Conservation (phyloP, 108 stramenopile species). For the Aurantiochytrium sp. region DNA sequence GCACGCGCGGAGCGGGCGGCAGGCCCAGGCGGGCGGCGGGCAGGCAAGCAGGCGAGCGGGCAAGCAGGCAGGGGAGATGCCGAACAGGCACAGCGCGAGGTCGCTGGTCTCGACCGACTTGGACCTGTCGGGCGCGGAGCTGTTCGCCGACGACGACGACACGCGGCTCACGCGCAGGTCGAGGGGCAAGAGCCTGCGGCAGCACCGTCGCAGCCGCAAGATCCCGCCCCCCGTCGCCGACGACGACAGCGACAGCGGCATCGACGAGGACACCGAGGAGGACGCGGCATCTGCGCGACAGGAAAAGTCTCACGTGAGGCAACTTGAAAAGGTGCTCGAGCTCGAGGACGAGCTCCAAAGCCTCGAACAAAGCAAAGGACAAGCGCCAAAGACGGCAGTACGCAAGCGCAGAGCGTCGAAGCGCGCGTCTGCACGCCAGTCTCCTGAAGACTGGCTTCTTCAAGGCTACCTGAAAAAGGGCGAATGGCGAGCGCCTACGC, state of each 20-base stretch:
- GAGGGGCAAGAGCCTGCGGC: not conserved
- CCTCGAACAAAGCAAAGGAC: too few species aligned
- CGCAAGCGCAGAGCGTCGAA: not conserved
- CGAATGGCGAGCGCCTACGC: not conserved
- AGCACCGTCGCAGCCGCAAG: not conserved
- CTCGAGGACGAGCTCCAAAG: too few species aligned
- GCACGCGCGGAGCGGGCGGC: too few species aligned
- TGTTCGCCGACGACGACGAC: not conserved
- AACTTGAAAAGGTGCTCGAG: too few species aligned
- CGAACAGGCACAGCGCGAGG: not conserved
- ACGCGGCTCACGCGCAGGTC: not conserved
- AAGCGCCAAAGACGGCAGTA: not conserved
- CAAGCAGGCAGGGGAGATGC: too few species aligned
- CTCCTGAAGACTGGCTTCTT: not conserved
- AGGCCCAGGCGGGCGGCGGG: too few species aligned
- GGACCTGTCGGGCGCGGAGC: not conserved
- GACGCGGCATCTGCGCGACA: too few species aligned
- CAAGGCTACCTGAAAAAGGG: slow-evolving; percentile 7
- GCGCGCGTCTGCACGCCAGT: not conserved
- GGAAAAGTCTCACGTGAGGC: too few species aligned
- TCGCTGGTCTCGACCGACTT: not conserved
- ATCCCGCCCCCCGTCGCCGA: too few species aligned
- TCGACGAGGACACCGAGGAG: too few species aligned
- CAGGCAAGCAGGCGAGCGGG: too few species aligned
- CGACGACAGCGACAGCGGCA: too few species aligned